phyloP scores from a whole-genome alignment of 257 asterid species.

The Oldenlandia corymbosa region DNA sequence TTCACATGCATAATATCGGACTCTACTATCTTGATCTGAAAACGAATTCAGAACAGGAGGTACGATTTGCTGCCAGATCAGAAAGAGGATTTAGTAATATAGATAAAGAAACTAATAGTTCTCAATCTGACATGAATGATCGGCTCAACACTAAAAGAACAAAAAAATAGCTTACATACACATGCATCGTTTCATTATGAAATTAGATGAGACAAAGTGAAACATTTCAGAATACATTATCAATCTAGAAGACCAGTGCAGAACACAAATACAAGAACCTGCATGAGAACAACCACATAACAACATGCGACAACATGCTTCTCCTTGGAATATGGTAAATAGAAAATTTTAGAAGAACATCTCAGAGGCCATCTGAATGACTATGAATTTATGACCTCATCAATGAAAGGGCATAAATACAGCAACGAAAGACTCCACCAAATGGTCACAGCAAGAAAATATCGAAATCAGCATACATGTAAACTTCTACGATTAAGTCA shows the following conservation, averaged over 20 bases:
- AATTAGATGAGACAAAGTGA: too few species aligned
- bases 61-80: slow-evolving; percentile 73
- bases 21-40: slow-evolving; percentile 95
- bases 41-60: slow-evolving; percentile 94
- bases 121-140: too few species aligned
- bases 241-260: background rate
- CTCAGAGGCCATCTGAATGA: too few species aligned
- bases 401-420: too few species aligned
- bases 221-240: background rate
- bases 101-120: slow-evolving; percentile 15
- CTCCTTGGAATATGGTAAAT: background rate
- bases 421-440: too few species aligned
- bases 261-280: background rate
- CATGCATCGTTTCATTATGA: background rate
- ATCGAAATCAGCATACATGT: too few species aligned
- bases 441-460: too few species aligned
- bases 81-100: slow-evolving; percentile 15
- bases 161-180: too few species aligned
- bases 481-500: too few species aligned
- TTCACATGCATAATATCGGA: slow-evolving; percentile 98
- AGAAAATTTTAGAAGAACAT: background rate
- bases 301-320: background rate
- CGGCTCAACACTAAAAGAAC: background rate
- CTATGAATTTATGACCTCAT: too few species aligned
- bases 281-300: background rate